phyloP scores from a whole-genome alignment of 371 early-diverging fungal genomes.

The Enterospora canceri region DNA sequence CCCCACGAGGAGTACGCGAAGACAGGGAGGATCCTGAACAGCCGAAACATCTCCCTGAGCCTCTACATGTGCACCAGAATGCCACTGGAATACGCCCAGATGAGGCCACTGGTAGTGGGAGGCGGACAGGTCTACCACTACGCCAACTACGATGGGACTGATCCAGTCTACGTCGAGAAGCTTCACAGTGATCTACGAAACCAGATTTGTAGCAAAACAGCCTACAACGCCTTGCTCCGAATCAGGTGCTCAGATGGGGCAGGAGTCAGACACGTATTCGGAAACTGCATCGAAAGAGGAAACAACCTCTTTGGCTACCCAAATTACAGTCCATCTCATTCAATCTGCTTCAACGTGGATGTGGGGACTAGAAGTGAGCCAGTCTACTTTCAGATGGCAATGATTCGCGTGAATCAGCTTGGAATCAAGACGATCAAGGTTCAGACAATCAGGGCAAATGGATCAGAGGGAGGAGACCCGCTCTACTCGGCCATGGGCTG shows the following conservation, averaged over 20 bases:
- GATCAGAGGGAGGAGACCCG: neutral
- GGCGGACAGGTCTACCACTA: slow-evolving; percentile 84
- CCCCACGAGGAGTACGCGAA: slow-evolving; percentile 63
- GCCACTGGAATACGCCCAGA: slow-evolving; percentile 76
- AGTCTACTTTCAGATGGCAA: slow-evolving; percentile 83
- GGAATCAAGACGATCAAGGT: slow-evolving; percentile 85
- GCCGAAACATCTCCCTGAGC: slow-evolving; percentile 74
- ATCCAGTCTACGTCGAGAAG: slow-evolving; percentile 71
- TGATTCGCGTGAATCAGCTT: slow-evolving; percentile 66
- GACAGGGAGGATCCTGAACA: slow-evolving; percentile 75
- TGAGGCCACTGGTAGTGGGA: slow-evolving; percentile 65
- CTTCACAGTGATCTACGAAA: slow-evolving; percentile 71
- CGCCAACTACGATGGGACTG: slow-evolving; percentile 73
- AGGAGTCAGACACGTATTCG: slow-evolving; percentile 42
- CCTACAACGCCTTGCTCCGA: slow-evolving; percentile 83
- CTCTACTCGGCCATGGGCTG: slow-evolving; percentile 36
- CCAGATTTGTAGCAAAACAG: slow-evolving; percentile 67
- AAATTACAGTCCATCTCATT: slow-evolving; percentile 78
- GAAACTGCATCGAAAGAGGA: slow-evolving; percentile 70
- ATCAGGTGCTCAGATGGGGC: slow-evolving; percentile 72
- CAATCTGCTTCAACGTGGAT: slow-evolving; percentile 72
- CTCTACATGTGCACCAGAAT: slow-evolving; percentile 72
- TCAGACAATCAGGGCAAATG: slow-evolving; percentile 72
- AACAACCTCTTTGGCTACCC: slow-evolving; percentile 78
- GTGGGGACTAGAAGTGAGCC: slow-evolving; percentile 65